Percentiles rank a stretch among this genome's conserved stretches.
These are phyloP conservation scores for Plasmodium knowlesi DNA, from an alignment of 169 alveolate species.

Conservation along the genomic window DNA sequence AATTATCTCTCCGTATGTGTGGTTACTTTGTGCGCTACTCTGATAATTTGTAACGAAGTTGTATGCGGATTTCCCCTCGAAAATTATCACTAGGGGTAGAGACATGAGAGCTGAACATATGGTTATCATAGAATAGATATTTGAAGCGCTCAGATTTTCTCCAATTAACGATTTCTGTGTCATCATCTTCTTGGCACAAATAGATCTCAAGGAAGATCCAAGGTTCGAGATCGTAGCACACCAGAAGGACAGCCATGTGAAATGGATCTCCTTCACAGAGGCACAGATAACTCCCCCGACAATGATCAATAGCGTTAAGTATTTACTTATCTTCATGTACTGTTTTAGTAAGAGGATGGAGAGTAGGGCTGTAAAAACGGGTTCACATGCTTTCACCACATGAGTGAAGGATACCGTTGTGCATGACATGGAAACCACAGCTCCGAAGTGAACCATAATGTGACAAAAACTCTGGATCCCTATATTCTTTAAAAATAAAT, in stretches of 20 bases:
- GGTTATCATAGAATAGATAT: slow-evolving; percentile 84
- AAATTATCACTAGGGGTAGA: slow-evolving; percentile 78
- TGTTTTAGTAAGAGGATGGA: slow-evolving; percentile 80
- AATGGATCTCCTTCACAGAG: slow-evolving; percentile 84
- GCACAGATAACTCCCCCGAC: slow-evolving; percentile 87
- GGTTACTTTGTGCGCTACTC: slow-evolving; percentile 4
- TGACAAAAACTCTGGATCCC: slow-evolving; percentile 87
- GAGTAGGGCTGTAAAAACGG: slow-evolving; percentile 86
- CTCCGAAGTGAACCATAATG: slow-evolving; percentile 87
- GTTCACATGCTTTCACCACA: slow-evolving; percentile 88
- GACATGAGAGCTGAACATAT: slow-evolving; percentile 83
- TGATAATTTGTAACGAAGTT: slow-evolving; percentile 9
- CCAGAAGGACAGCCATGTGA: slow-evolving; percentile 84
- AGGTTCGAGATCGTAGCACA: slow-evolving; percentile 87
- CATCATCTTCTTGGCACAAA: slow-evolving; percentile 84
- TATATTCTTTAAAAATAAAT: slow-evolving; percentile 76
- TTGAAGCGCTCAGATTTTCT: slow-evolving; percentile 79
- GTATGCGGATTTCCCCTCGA: slow-evolving; percentile 77
- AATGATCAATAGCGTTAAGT: slow-evolving; percentile 81
- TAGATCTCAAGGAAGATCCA: slow-evolving; percentile 83
- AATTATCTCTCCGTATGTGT: slow-evolving; percentile 63
- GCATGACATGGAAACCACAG: slow-evolving; percentile 86
- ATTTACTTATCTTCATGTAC: slow-evolving; percentile 76
- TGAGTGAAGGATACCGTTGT: slow-evolving; percentile 90
- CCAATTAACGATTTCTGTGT: slow-evolving; percentile 81